Evolutionary conservation across 495 filamentous ascomycete genomes (phyloP).

Genomic region (Xanthoparmelia taractica): DNA sequence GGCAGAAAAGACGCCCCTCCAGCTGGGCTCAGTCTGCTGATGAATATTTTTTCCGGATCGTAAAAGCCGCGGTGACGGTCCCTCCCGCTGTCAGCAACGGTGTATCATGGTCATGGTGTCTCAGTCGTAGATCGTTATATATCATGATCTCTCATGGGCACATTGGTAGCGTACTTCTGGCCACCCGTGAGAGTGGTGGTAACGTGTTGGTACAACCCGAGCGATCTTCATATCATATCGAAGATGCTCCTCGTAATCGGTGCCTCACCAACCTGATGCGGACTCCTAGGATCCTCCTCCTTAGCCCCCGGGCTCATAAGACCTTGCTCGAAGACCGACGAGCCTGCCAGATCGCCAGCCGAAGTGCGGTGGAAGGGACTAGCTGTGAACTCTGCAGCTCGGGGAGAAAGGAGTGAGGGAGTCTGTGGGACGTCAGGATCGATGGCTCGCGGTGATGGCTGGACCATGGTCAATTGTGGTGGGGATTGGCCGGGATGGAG

Average conservation of each 20-base stretch:
- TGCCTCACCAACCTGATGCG: conserved; percentile 39
- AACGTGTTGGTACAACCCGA: not conserved
- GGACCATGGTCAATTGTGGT: conserved; percentile 7
- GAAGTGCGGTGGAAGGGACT: conserved; percentile 33
- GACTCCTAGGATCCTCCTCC: conserved; percentile 43
- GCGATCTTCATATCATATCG: conserved; percentile 34
- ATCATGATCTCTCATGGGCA: not conserved
- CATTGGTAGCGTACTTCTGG: not conserved
- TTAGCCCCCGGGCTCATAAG: conserved; percentile 25
- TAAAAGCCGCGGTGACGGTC: not conserved
- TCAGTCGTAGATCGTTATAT: not conserved
- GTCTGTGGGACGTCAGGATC: conserved; percentile 34
- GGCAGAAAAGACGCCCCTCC: not conserved
- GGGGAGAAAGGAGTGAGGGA: conserved; percentile 41
- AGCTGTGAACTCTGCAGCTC: conserved; percentile 42
- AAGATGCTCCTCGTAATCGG: conserved; percentile 49
- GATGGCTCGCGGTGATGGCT: conserved; percentile 12
- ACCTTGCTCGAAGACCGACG: conserved; percentile 31
- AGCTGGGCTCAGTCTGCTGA: too few relatives aligned
- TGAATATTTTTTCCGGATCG: too few relatives aligned
- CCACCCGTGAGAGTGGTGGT: not conserved
- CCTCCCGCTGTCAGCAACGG: not conserved
- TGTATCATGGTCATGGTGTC: not conserved
- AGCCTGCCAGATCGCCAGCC: conserved; percentile 33
- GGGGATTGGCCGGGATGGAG: conserved; percentile 12